Base-by-base conservation (phyloP, 768 basidiomycete species). In the Xerocomus potaroensis region DNA sequence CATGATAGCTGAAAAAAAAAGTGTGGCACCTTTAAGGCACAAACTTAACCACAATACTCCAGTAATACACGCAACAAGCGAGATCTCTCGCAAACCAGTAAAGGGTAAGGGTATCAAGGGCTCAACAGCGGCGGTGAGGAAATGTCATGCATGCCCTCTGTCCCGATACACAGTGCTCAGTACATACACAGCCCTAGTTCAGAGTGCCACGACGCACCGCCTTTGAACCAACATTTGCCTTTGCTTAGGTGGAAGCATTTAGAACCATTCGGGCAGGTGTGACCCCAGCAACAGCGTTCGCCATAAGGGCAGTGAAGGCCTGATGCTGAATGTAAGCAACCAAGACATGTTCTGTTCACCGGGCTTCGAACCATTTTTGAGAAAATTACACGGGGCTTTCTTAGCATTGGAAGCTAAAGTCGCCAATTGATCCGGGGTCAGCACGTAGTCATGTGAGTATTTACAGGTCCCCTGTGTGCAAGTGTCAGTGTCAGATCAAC, bases 181-280 rank as follows among this genome's bases (percentile, higher is more conserved):
- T 24, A 9, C 16, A 41, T 23, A 9, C n/a, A 40, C 22, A 23
- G 18, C 36, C 31, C 8, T 10, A 32, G 16, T 4, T 43, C 19
- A 29, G 19, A n/a, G n/a, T n/a, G n/a, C n/a, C n/a, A n/a, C n/a
- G n/a, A 67, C 77, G 58, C 47, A 77, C 76, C 66, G 55, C 83
- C 87, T 76, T 90, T 89, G 67, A 91, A 91, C 86, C 88, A 89
- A 61, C 88, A 91, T 67, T 84, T 89, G 34, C 87, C 87, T 60
- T 84, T 87, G 67, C 77, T 79, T 24, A 84, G 68, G 63, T 85
- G 84, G 37, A 65, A 69, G 57, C 83, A 85, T 57, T 77, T 79
- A 15, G 76, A 74, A n/a, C 88, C 88, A 54, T 83, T 84, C 12
- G 88, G 88, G 57, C 88, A 91, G 19, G 79, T 70, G 61, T 91